Percentiles rank a stretch among this genome's conserved stretches.
phyloP scores from a whole-genome alignment of 352 stramenopile genomes.

The Aphanomyces stellatus region DNA sequence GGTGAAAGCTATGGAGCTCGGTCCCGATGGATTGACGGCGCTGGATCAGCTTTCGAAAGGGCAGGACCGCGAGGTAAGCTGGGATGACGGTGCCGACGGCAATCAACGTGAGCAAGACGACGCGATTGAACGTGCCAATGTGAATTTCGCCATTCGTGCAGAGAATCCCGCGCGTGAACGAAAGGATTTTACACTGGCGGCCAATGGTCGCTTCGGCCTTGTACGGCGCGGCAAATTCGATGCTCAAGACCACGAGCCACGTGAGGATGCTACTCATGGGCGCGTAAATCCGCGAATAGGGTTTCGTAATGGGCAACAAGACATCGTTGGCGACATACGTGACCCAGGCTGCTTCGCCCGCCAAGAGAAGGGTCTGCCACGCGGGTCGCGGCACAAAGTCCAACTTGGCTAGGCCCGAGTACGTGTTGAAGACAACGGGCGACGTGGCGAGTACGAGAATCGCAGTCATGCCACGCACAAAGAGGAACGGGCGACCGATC shows the following conservation, averaged over 20 bases:
- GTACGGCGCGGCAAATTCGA: background rate
- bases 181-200: background rate
- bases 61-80: too few relatives aligned
- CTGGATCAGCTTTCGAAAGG: too few relatives aligned
- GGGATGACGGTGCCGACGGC: too few relatives aligned
- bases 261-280: background rate
- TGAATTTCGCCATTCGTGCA: background rate
- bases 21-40: too few relatives aligned
- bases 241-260: background rate
- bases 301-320: background rate
- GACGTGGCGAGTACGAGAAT: background rate
- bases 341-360: conserved; percentile 1
- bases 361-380: background rate
- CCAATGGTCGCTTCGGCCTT: background rate
- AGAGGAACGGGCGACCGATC: background rate
- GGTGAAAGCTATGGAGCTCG: background rate
- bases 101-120: background rate
- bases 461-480: too few relatives aligned
- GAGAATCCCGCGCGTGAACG: background rate
- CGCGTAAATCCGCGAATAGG: background rate
- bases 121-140: background rate
- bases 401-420: background rate
- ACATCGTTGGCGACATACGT: conserved; percentile 1
- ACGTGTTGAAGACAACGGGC: background rate
- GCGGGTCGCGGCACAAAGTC: background rate